Evolutionary conservation across 345 rosid species (phyloP), one percentile per base, ranked within the genome.

Genomic region (Populus nigra): DNA sequence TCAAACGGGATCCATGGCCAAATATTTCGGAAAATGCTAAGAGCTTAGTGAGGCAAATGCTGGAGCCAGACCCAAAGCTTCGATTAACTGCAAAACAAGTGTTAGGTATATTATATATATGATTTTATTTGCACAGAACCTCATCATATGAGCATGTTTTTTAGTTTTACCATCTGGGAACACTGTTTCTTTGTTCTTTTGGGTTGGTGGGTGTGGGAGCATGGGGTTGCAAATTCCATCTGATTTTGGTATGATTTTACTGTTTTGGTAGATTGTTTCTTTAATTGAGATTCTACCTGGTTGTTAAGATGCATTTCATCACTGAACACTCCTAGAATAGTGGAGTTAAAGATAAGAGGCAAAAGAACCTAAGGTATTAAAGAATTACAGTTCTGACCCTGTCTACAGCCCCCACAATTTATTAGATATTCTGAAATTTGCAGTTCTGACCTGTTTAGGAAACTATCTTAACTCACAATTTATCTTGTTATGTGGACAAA

Each of bases 1-100:
- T 96, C 77, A 94, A 96, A 83, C 87, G 98, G 85, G 99, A 96
- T 78, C 98, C 99, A 49, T 96, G 99, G 99, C 99, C 99, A 81
- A 90, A 89, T 82, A 84, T 96, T 82, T 96, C 99, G 2, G 99
- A 94, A 38, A 83, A 93, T 74, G 99, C 99, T 65, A 94, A 92
- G 82, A 91, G 79, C 86, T 83, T 96, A 70, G 98, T 96, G 72
- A 86, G 85, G 79, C 98, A 91, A 84, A 96, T 96, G 99, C 84
- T 96, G 86, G 99, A 96, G 89, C 98, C 99, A 43, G 98, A 96
- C 79, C 99, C 93, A 7, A 96, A 91, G 86, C 92, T 89, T 69
- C 91, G 99, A 61, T 84, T 94, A 65, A 91, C 96, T 77, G 99
- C 99, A 45, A 90, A 89, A 84, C 97, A 94, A 96, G 99, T 96